These are phyloP conservation scores for Phytophthora europaea DNA, from an alignment of 352 stramenopile species.

Conservation along the genomic window DNA sequence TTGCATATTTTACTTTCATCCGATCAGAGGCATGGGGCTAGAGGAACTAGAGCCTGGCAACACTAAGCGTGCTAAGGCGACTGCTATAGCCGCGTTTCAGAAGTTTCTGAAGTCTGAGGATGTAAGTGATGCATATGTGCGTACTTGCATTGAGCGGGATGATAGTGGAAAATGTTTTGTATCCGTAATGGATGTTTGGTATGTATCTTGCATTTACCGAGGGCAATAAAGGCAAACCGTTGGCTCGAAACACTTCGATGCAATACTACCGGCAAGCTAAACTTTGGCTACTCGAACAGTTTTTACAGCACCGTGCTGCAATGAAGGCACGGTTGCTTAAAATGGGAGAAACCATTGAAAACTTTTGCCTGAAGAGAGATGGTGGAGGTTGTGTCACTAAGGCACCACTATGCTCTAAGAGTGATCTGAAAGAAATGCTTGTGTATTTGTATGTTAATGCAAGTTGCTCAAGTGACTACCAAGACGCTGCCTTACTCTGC, in stretches of 20 bases:
- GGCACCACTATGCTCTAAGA: background rate
- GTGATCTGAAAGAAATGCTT: conserved; percentile 1
- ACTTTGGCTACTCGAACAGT: conserved; percentile 13
- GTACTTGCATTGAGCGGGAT: conserved; percentile 13
- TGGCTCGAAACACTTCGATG: background rate
- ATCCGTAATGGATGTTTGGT: conserved; percentile 28
- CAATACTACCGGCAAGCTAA: conserved; percentile 23
- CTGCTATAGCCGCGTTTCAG: too few species aligned
- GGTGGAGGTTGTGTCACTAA: background rate
- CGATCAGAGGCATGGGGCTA: background rate
- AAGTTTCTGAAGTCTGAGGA: too few species aligned
- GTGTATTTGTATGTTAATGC: conserved; percentile 6
- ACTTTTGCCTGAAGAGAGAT: conserved; percentile 5
- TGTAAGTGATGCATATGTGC: too few species aligned
- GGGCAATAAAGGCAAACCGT: background rate
- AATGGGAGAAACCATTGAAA: conserved; percentile 8
- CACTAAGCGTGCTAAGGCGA: background rate
- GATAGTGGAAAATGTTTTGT: conserved; percentile 23
- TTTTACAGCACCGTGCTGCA: conserved; percentile 13
- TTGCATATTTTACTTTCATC: conserved; percentile 4
- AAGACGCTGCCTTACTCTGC: conserved; percentile 12
- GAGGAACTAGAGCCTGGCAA: conserved; percentile 2
- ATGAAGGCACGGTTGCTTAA: conserved; percentile 11
- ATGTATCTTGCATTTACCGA: conserved; percentile 38
- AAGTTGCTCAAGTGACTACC: conserved; percentile 10